These are phyloP conservation scores for Parachaetomium inaequale DNA, from an alignment of 495 filamentous ascomycete genomes.

Conservation along the genomic window DNA sequence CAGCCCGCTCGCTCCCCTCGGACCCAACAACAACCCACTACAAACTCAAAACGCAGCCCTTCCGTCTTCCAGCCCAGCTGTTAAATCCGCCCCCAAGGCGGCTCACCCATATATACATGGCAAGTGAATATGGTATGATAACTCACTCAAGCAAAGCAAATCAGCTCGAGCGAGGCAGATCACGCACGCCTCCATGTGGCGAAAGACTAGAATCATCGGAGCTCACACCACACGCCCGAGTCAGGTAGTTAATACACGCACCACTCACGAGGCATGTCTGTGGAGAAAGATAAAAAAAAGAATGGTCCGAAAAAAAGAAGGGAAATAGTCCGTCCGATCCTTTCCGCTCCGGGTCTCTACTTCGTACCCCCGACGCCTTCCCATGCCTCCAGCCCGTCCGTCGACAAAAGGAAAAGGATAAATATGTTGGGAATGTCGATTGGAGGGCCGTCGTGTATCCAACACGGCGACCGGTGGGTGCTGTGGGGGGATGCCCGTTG, in stretches of 20 bases:
- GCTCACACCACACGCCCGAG: no score
- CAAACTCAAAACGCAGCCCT: background rate
- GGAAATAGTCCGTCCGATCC: background rate
- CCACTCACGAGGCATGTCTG: background rate
- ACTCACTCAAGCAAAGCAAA: background rate
- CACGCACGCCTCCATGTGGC: no score
- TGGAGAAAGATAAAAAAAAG: background rate
- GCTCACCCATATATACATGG: background rate
- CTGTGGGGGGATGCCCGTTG: background rate
- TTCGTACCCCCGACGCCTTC: slow-evolving; percentile 8
- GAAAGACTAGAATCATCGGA: no score
- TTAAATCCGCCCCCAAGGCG: background rate
- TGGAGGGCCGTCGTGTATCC: background rate
- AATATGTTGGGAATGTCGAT: background rate
- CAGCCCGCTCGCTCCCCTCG: background rate
- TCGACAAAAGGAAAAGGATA: background rate
- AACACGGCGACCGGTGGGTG: background rate
- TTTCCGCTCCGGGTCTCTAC: background rate
- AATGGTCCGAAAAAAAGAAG: background rate
- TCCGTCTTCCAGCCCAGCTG: slow-evolving; percentile 11
- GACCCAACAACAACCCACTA: background rate
- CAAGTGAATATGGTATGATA: background rate
- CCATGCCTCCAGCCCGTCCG: background rate
- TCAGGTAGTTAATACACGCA: background rate
- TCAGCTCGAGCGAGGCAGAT: slow-evolving; percentile 1